A percentile compares a stretch with the other conserved stretches of the same genome.
These are phyloP conservation scores for Yarrowia divulgata DNA, from an alignment of 805 yeast species.

Conservation along the genomic window DNA sequence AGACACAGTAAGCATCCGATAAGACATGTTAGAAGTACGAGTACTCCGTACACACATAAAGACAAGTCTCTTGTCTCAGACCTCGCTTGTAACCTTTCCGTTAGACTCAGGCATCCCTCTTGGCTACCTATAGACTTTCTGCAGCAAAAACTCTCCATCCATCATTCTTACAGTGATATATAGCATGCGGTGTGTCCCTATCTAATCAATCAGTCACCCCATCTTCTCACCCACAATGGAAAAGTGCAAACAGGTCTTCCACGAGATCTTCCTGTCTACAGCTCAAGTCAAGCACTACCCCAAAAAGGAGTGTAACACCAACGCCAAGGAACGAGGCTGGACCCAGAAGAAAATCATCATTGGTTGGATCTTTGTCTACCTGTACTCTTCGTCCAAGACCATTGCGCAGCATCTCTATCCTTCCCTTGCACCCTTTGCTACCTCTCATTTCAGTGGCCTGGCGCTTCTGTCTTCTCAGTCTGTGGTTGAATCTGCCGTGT, in stretches of 20 bases:
- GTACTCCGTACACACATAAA: too few species aligned
- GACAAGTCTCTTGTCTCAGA: background rate
- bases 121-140: background rate
- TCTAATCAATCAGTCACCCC: constrained; percentile 17
- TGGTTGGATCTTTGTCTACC: constrained; percentile 37
- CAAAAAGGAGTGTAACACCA: constrained; percentile 16
- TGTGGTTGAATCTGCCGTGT: constrained; percentile 18
- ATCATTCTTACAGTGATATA: background rate
- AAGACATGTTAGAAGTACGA: too few species aligned
- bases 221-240: background rate
- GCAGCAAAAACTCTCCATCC: background rate
- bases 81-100: background rate
- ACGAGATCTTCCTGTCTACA: background rate
- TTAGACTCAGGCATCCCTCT: constrained; percentile 6
- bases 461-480: constrained; percentile 24
- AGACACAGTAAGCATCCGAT: too few species aligned
- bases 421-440: constrained; percentile 16
- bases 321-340: constrained; percentile 36
- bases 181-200: background rate
- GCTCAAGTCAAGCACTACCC: constrained; percentile 21
- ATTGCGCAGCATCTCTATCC: constrained; percentile 30
- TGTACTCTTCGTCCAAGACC: constrained; percentile 7
- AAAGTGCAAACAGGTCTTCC: constrained; percentile 9
- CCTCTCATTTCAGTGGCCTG: constrained; percentile 16
- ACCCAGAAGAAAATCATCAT: constrained; percentile 16